phyloP scores from a whole-genome alignment of 129 eudicot species.

The Escallonia herrerae region DNA sequence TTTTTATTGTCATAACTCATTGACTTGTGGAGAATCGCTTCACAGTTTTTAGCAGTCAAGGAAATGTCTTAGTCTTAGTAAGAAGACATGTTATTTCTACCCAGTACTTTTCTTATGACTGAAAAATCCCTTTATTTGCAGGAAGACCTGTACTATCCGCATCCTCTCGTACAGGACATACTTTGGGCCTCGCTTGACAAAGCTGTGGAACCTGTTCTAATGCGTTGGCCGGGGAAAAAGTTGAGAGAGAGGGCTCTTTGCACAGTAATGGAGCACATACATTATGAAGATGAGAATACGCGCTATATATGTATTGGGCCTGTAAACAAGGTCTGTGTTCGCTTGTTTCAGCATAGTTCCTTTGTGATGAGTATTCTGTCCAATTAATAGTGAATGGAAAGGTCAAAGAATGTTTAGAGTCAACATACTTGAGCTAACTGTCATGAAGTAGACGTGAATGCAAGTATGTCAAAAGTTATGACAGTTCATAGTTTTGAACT shows the following conservation, averaged over 20 bases:
- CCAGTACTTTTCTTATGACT: not conserved
- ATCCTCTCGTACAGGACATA: slow-evolving; percentile 76
- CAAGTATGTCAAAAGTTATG: not conserved
- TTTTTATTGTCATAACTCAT: not conserved
- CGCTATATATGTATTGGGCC: slow-evolving; percentile 90
- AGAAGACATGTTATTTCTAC: not conserved
- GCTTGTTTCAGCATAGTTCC: not conserved
- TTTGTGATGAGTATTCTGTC: not conserved
- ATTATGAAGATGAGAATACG: slow-evolving; percentile 92
- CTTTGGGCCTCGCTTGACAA: slow-evolving; percentile 84
- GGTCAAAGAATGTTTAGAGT: no score
- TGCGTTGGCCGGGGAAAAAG: slow-evolving; percentile 82
- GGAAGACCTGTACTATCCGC: slow-evolving; percentile 98
- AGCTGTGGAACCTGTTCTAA: slow-evolving; percentile 64
- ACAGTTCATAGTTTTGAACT: not conserved
- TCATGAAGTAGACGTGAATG: not conserved
- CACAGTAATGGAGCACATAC: slow-evolving; percentile 76
- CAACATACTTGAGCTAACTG: not conserved
- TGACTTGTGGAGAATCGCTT: not conserved
- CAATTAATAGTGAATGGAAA: not conserved
- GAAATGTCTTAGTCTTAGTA: not conserved
- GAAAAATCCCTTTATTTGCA: slow-evolving; percentile 27
- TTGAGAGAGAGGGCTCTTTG: slow-evolving; percentile 76
- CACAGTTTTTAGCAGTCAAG: not conserved
- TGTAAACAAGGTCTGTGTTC: slow-evolving; percentile 65